Evolutionary conservation across 1,139 yeast genomes (phyloP).

Genomic region (Saccharomyces pastorianus): DNA sequence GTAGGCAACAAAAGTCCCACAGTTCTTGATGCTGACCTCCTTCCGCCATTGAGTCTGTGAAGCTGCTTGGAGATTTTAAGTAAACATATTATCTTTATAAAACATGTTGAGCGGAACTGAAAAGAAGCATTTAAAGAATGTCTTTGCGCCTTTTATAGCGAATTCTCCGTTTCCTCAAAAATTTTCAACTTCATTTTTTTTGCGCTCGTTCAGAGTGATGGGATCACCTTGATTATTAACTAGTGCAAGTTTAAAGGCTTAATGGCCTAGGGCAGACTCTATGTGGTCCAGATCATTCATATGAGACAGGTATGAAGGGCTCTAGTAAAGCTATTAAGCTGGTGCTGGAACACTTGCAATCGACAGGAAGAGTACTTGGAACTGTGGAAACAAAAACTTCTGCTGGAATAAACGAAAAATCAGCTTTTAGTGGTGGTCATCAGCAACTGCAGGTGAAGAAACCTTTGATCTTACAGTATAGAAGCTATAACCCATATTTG

Average conservation of each 20-base stretch:
- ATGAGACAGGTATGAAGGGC: not conserved
- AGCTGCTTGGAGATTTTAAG: not conserved
- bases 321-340: not conserved
- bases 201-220: not conserved
- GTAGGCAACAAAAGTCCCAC: constrained; percentile 6
- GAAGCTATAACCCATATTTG: constrained; percentile 21
- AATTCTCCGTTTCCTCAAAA: not conserved
- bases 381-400: not conserved
- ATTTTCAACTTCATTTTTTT: not conserved
- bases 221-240: not conserved
- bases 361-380: not conserved
- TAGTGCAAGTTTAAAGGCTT: not conserved
- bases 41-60: not conserved
- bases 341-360: constrained; percentile 1
- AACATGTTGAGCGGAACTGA: not conserved
- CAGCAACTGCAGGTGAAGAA: not conserved
- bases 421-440: not conserved
- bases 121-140: constrained; percentile 3
- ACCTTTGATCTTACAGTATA: constrained; percentile 10
- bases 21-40: constrained; percentile 29
- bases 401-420: not conserved
- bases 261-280: not conserved
- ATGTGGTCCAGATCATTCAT: not conserved
- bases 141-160: not conserved
- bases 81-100: no score